These are phyloP conservation scores for Plasmodium chabaudi DNA, from an alignment of 169 alveolate species.

Conservation along the genomic window DNA sequence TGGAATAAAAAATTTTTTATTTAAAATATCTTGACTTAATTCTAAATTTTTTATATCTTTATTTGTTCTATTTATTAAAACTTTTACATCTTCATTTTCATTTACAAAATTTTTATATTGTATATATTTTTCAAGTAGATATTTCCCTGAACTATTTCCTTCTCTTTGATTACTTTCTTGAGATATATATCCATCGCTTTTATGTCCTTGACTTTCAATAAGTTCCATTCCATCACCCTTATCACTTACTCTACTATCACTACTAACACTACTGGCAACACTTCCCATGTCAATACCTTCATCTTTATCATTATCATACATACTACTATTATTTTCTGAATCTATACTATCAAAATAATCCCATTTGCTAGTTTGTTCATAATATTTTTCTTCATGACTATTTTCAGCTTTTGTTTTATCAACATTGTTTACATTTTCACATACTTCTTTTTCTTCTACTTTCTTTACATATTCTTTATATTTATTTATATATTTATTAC, in stretches of 20 bases:
- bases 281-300: not conserved
- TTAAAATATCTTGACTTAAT: conserved; percentile 25
- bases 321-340: not conserved
- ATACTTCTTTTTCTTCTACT: conserved; percentile 2
- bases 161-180: not conserved
- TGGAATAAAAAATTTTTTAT: conserved; percentile 49
- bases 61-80: not conserved
- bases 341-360: not conserved
- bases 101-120: not conserved
- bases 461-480: conserved; percentile 10
- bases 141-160: not conserved
- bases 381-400: not conserved
- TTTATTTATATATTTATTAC: not conserved
- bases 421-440: not conserved
- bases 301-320: not conserved
- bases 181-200: not conserved
- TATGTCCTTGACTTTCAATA: not conserved
- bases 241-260: not conserved
- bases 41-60: not conserved
- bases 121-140: not conserved
- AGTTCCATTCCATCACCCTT: not conserved
- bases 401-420: not conserved
- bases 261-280: not conserved
- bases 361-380: not conserved
- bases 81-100: not conserved